Percentiles rank a stretch among this genome's conserved stretches.
phyloP scores from a whole-genome alignment of 1,284 basidiomycete species.

The Leccinum huronense region DNA sequence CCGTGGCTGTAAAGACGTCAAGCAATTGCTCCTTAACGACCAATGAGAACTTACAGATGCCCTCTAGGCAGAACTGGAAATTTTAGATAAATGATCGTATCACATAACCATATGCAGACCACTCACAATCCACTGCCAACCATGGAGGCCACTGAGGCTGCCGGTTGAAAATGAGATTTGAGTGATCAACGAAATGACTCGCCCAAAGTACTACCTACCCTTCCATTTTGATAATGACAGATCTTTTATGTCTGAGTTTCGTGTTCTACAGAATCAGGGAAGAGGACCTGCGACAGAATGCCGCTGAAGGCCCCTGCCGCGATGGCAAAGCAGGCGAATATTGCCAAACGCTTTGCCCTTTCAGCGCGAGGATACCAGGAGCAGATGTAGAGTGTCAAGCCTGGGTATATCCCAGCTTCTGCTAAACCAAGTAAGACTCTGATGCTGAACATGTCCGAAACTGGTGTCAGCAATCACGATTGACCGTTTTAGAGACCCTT shows the following conservation, averaged over 20 bases:
- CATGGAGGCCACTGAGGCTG: neutral
- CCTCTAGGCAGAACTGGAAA: neutral
- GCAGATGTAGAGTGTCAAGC: neutral
- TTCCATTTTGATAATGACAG: neutral
- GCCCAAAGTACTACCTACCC: neutral
- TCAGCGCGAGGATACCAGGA: neutral
- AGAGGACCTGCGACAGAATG: neutral
- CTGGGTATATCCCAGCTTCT: neutral
- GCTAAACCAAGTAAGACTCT: neutral
- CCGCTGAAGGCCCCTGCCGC: neutral
- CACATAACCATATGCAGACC: neutral
- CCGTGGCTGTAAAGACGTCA: neutral
- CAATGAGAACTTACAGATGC: neutral
- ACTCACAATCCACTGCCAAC: neutral
- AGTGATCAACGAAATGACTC: neutral
- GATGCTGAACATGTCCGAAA: neutral
- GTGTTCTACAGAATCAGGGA: neutral
- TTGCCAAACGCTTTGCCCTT: neutral
- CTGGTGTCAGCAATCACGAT: neutral
- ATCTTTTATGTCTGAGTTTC: neutral
- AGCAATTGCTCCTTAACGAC: neutral
- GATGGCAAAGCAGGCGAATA: neutral
- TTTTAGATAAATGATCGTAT: neutral
- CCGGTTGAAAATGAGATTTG: neutral
- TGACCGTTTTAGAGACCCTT: neutral